Evolutionary conservation across 306 rosid species (phyloP).

Genomic region (Sphenostylis stenocarpa): DNA sequence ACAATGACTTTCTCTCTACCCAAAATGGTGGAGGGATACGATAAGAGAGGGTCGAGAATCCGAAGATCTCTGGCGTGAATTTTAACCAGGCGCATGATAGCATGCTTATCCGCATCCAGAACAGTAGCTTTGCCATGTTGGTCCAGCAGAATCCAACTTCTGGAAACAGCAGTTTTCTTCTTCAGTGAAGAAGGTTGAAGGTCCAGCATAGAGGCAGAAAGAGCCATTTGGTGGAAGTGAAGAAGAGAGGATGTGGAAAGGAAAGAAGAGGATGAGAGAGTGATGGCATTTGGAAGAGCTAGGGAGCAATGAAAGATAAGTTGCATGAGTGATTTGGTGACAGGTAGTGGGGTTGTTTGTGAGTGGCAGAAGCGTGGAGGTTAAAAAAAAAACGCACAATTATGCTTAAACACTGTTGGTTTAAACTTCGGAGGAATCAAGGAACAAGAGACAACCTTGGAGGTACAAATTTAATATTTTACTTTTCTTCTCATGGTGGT

Average conservation of each 20-base stretch:
- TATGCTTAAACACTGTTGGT: not conserved
- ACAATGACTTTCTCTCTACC: constrained; percentile 84
- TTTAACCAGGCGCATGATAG: constrained; percentile 68
- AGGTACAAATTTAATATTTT: no score
- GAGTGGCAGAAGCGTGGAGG: not conserved
- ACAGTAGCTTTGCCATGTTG: constrained; percentile 46
- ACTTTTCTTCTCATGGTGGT: no score
- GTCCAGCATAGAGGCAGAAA: constrained; percentile 33
- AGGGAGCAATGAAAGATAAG: not conserved
- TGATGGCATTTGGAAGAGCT: constrained; percentile 33
- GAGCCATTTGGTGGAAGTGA: constrained; percentile 6
- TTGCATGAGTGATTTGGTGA: constrained; percentile 32
- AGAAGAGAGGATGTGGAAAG: not conserved
- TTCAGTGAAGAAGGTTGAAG: constrained; percentile 36
- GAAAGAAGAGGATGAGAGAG: not conserved
- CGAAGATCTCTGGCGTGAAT: constrained; percentile 85
- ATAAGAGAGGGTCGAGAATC: constrained; percentile 70
- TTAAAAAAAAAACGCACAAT: not conserved
- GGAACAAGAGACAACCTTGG: not conserved
- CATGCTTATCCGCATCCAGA: constrained; percentile 73
- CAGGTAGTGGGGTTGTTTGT: constrained; percentile 29
- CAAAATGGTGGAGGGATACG: constrained; percentile 74
- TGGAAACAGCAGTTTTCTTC: constrained; percentile 60
- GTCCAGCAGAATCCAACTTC: constrained; percentile 73
- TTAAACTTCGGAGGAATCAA: not conserved